Conservation (phyloP, 306 rosid species). For the Pachyrhizus erosus region DNA sequence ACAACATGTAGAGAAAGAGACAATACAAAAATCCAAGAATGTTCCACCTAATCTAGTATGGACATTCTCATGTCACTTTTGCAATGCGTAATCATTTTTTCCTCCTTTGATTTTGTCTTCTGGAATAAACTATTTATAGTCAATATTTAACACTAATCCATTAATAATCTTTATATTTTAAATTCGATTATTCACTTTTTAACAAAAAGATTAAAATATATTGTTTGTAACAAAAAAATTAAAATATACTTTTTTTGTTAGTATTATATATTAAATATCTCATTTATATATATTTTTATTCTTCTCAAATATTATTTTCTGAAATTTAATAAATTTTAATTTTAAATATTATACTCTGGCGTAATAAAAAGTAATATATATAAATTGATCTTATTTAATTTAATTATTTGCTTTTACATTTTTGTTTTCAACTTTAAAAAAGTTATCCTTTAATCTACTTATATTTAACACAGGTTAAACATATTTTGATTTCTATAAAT, state of each 20-base stretch:
- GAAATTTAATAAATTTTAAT: too few relatives aligned
- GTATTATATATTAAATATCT: not conserved
- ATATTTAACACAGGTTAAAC: too few relatives aligned
- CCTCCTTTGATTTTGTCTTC: not conserved
- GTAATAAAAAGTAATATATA: too few relatives aligned
- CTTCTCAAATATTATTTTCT: too few relatives aligned
- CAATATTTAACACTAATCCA: not conserved
- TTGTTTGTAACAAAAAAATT: too few relatives aligned
- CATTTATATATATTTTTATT: not conserved
- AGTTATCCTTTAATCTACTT: not conserved
- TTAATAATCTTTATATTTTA: not conserved
- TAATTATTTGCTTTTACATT: not conserved
- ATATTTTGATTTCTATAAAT: too few relatives aligned
- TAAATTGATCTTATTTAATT: not conserved
- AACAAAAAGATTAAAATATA: too few relatives aligned
- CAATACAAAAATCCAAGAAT: conserved; percentile 27
- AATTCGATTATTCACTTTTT: not conserved
- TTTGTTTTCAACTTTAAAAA: not conserved
- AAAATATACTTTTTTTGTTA: too few relatives aligned
- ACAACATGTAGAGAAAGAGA: not conserved
- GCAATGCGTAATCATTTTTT: not conserved
- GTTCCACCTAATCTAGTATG: conserved; percentile 22
- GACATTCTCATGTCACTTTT: not conserved
- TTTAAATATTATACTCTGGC: not conserved
- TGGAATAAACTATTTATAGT: not conserved